Conservation (phyloP, 129 eudicot species). For the Centrapalus pauciflorus region DNA sequence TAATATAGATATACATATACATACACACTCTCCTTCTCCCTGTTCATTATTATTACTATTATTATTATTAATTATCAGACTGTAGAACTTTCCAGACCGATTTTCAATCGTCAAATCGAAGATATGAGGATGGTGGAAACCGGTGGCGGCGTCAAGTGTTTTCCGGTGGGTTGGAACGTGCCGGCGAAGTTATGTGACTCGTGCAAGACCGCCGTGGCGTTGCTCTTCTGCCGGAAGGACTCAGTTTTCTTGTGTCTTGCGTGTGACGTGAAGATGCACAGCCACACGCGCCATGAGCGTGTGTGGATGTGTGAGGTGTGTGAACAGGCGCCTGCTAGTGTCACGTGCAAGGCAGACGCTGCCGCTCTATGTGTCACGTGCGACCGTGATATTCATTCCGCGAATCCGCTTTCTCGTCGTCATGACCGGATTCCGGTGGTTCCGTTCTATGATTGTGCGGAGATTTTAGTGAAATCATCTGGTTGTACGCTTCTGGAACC, state of each 20-base stretch:
- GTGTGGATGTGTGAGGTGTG: conserved; percentile 93
- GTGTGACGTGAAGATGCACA: conserved; percentile 60
- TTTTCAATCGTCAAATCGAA: neutral
- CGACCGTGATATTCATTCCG: conserved; percentile 81
- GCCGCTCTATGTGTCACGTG: conserved; percentile 76
- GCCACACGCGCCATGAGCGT: conserved; percentile 50
- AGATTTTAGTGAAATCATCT: conserved; percentile 14
- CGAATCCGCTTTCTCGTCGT: conserved; percentile 72
- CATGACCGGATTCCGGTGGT: conserved; percentile 74
- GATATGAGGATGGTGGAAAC: conserved; percentile 10
- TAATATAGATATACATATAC: conserved; percentile 15
- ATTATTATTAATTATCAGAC: too few species aligned
- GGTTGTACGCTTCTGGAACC: conserved; percentile 6
- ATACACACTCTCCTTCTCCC: conserved; percentile 4
- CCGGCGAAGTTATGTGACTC: conserved; percentile 59
- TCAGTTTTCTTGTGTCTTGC: conserved; percentile 51
- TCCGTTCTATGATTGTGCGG: conserved; percentile 36
- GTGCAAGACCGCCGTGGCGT: conserved; percentile 53
- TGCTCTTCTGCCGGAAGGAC: conserved; percentile 64
- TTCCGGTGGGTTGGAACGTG: conserved; percentile 40
- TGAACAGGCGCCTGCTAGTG: conserved; percentile 74
- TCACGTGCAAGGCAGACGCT: conserved; percentile 86
- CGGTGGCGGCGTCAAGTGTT: conserved; percentile 27
- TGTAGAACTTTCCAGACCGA: neutral
- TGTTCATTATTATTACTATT: conserved; percentile 6